phyloP scores from a whole-genome alignment of 768 basidiomycete genomes.

The Tylopilus balloui region DNA sequence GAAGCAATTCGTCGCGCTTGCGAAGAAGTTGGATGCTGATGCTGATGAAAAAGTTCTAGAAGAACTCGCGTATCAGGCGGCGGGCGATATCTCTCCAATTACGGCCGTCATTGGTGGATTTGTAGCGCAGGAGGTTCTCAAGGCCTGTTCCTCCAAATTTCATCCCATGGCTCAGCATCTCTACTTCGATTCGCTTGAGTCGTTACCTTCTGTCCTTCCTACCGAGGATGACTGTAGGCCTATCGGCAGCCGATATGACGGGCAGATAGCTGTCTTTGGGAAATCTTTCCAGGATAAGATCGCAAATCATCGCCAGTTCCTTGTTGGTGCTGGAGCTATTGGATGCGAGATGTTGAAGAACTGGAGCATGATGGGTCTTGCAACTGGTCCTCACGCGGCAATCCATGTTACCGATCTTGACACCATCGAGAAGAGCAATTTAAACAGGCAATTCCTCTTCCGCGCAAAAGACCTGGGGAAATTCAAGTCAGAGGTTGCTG shows the following conservation, averaged over 20 bases:
- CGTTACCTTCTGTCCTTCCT: slow-evolving; percentile 71
- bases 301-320: slow-evolving; percentile 84
- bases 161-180: slow-evolving; percentile 92
- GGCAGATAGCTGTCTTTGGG: slow-evolving; percentile 95
- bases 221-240: slow-evolving; percentile 83
- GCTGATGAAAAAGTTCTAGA: slow-evolving; percentile 77
- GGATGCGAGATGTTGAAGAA: slow-evolving; percentile 99
- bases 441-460: slow-evolving; percentile 98
- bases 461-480: slow-evolving; percentile 92
- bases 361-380: slow-evolving; percentile 99
- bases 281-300: slow-evolving; percentile 90
- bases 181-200: slow-evolving; percentile 97
- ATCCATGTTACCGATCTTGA: slow-evolving; percentile 97
- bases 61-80: slow-evolving; percentile 87
- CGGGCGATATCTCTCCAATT: slow-evolving; percentile 85
- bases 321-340: slow-evolving; percentile 98
- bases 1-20: slow-evolving; percentile 59
- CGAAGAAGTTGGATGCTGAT: slow-evolving; percentile 73
- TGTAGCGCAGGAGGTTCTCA: slow-evolving; percentile 96
- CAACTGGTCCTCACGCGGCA: slow-evolving; percentile 66
- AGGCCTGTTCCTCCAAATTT: slow-evolving; percentile 97
- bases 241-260: slow-evolving; percentile 80
- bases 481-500: slow-evolving; percentile 96
- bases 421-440: slow-evolving; percentile 98
- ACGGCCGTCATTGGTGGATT: slow-evolving; percentile 95